Evolutionary conservation across 2,329 filamentous ascomycete species (phyloP), one percentile per base, ranked within the genome.

Genomic region (Pseudogymnoascus sp.): DNA sequence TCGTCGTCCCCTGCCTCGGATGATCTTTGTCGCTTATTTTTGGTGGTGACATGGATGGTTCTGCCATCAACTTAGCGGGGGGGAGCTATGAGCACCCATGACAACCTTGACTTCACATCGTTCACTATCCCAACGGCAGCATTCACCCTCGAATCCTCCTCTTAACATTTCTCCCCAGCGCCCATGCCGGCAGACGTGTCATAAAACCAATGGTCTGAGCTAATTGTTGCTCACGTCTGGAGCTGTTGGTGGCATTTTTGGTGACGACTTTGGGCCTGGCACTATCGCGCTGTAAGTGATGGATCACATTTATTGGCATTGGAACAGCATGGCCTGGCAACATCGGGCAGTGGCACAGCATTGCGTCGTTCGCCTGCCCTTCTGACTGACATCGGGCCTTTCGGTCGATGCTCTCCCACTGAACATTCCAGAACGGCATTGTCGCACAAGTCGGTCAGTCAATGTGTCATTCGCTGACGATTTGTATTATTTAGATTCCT

Each of bases 391-490:
- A 56, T 56, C 50, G 50, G 50, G 50, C 50, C 50, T 56, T 56
- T 15, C 50, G 5, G n/a, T 21, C 50, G 29, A 56, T 56, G 50
- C 50, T 56, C 50, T 56, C 29, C 23, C 50, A 53, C 7, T 56
- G 50, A 56, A 56, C 50, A 56, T 56, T 56, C 50, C 50, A 56
- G 50, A 56, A 56, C 50, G 50, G 50, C 50, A 56, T 19, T 56
- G 50, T 56, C 29, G 50, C 29, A 56, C 50, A 33, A 26, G 29
- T 9, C 11, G 26, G 26, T 56, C 29, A 56, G 26, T 56, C 29
- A 56, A 56, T 33, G 50, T 56, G 50, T 56, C 50, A 56, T 56
- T 56, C 29, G 11, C 50, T 56, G 50, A 56, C 50, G 50, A 56
- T 56, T 56, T 56, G 50, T 33, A 56, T 56, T 56, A 29, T 56